Base-by-base conservation (phyloP, 768 basidiomycete genomes). In the Lyophyllum atratum region DNA sequence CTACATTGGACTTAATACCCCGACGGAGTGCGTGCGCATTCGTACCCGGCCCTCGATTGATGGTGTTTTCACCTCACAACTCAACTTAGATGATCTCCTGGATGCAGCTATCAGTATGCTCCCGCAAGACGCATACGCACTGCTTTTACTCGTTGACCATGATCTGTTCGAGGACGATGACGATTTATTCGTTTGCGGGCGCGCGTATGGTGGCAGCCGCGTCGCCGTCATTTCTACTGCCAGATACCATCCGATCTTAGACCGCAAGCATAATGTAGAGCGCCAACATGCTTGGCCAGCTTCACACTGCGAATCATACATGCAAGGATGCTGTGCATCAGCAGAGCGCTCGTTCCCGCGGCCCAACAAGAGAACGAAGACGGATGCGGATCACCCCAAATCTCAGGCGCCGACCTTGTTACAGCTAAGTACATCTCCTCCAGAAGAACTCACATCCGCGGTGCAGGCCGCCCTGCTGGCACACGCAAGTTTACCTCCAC, bases 171-270 rank as follows among this genome's bases (percentile, higher is more conserved):
- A 76, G 50, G 64, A 65, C 50, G 66, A 70, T 1, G 70, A 76
- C 9, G 73, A 76, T 52, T 66, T 64, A 19, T 76, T 76, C 58
- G 68, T 70, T 4, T 74, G 73, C 55, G 74, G 73, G n/a, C 70
- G 74, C 26, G 74, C 74, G 7, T 76, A 76, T 55, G 74, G 74
- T 9, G 74, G 70, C 3, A 72, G 71, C 54, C 70, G 74, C 9
- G 70, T 76, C n/a, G 73, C 74, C 8, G 72, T 76, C 43, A 64
- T 76, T 29, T 74, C 72, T 4, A 71, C 68, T 4, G 71, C 74
- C 1, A 62, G 74, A 19, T 76, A 76, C 52, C 60, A 72, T 52
- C 74, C 74, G n/a, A 42, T 29, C 12, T 53, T 76, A 25, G 74
- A 76, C 51, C 29, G 21, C n/a, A 56, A 45, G 28, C 67, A 70